Conservation (phyloP, 2,329 filamentous ascomycete genomes). For the Aspergillus caelatus region DNA sequence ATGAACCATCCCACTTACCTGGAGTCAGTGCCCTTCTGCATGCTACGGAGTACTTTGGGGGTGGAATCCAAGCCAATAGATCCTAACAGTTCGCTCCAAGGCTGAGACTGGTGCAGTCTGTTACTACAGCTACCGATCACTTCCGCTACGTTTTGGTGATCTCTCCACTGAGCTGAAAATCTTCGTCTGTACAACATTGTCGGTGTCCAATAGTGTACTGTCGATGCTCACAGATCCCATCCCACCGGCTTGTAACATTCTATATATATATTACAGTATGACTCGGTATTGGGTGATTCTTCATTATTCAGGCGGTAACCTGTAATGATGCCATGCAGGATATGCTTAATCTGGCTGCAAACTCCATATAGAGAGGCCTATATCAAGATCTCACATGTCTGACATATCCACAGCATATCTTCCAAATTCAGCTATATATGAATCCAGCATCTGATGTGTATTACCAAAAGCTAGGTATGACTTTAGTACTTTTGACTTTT, state of each 20-base stretch:
- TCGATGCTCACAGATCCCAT: neutral
- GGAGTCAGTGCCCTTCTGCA: neutral
- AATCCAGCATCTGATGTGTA: neutral
- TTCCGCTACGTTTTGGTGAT: neutral
- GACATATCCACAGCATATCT: neutral
- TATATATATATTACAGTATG: neutral
- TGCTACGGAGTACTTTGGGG: neutral
- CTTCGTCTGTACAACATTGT: neutral
- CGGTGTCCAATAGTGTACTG: neutral
- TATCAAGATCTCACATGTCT: slow-evolving; percentile 1
- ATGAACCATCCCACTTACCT: slow-evolving; percentile 4
- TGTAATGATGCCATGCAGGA: slow-evolving; percentile 1
- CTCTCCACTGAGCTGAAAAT: neutral
- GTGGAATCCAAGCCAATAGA: neutral
- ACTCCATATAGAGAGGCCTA: neutral
- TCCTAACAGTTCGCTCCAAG: neutral
- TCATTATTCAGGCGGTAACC: neutral
- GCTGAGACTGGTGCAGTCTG: neutral
- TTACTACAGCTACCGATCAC: slow-evolving; percentile 2
- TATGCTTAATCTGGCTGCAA: slow-evolving; percentile 12
- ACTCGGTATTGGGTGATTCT: neutral
- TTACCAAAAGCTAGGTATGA: neutral
- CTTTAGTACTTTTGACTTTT: neutral
- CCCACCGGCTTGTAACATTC: neutral
- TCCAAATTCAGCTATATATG: neutral